These are phyloP conservation scores for Cladosporium velox DNA, from an alignment of 2,329 filamentous ascomycete genomes.

Conservation along the genomic window DNA sequence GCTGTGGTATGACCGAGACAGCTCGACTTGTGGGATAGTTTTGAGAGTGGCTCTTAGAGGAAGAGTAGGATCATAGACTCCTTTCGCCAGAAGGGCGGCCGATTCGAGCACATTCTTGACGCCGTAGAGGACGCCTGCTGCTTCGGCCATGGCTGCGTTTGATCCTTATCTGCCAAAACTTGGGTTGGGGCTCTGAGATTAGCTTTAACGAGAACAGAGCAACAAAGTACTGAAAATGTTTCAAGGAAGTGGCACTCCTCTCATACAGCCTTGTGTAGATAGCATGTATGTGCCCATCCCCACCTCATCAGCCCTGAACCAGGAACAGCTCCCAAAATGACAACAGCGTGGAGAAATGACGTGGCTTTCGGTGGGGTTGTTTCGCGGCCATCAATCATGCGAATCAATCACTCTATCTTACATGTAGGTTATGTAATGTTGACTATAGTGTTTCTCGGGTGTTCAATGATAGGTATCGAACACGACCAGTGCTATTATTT, in stretches of 20 bases:
- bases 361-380: background rate
- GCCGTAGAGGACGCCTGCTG: constrained; percentile 42
- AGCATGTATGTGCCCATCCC: background rate
- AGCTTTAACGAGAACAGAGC: background rate
- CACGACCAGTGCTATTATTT: no score
- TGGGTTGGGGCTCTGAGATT: no score
- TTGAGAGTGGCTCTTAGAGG: constrained; percentile 55
- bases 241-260: background rate
- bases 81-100: constrained; percentile 51
- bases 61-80: constrained; percentile 51
- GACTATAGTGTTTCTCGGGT: no score
- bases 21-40: constrained; percentile 47
- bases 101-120: constrained; percentile 39
- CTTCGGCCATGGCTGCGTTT: constrained; percentile 34
- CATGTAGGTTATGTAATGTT: no score
- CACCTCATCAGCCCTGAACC: background rate
- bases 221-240: background rate
- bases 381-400: background rate
- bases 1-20: constrained; percentile 55
- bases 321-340: background rate
- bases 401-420: no score
- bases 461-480: no score
- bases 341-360: constrained; percentile 8
- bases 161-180: background rate
- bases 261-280: background rate